Evolutionary conservation across 768 basidiomycete species (phyloP).

Genomic region (Pholiota conissans): DNA sequence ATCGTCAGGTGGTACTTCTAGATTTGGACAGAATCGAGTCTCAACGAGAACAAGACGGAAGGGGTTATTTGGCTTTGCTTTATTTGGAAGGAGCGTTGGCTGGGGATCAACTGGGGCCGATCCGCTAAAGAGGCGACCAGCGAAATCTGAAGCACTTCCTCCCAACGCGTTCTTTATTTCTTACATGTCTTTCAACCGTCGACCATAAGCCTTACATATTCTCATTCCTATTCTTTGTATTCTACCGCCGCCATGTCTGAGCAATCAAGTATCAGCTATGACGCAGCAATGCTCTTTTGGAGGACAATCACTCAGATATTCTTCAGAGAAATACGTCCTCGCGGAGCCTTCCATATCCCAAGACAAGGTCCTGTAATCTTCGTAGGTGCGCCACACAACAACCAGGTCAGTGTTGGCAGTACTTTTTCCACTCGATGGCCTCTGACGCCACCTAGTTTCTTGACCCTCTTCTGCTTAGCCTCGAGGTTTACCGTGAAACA

Average conservation of each 20-base stretch:
- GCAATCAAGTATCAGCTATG: slow-evolving; percentile 46
- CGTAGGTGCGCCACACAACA: slow-evolving; percentile 90
- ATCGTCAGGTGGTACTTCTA: too few relatives aligned
- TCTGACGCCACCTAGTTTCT: slow-evolving; percentile 63
- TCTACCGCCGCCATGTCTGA: slow-evolving; percentile 18
- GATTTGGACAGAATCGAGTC: too few relatives aligned
- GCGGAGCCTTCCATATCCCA: slow-evolving; percentile 95
- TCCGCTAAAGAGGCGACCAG: not conserved
- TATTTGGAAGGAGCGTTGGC: slow-evolving; percentile 4
- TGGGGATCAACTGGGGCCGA: not conserved
- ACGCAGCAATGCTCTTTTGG: slow-evolving; percentile 84
- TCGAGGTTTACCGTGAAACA: slow-evolving; percentile 86
- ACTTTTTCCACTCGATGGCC: not conserved
- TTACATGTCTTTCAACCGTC: slow-evolving; percentile 2
- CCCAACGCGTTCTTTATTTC: not conserved
- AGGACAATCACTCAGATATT: slow-evolving; percentile 86
- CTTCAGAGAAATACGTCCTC: slow-evolving; percentile 92
- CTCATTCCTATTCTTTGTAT: not conserved
- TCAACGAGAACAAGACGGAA: not conserved
- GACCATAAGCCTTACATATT: not conserved
- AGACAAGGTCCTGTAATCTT: slow-evolving; percentile 89
- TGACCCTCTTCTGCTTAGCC: slow-evolving; percentile 81
- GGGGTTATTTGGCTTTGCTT: slow-evolving; percentile 3
- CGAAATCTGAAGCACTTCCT: not conserved
- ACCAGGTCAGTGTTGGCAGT: slow-evolving; percentile 57